Base-by-base conservation (phyloP, 1,139 yeast species). In the Arxiozyma bovina region DNA sequence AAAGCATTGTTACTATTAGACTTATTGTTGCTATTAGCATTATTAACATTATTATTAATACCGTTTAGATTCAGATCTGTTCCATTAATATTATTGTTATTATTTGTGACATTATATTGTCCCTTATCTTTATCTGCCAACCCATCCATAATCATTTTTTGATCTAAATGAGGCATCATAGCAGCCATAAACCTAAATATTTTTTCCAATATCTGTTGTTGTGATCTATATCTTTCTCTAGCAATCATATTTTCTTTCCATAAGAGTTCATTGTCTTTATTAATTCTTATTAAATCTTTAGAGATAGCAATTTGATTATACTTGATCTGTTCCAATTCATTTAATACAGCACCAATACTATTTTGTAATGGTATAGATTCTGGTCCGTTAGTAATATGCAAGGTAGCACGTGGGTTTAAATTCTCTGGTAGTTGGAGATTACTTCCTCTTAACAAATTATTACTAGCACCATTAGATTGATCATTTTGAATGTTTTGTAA, bases 161-260 rank as follows among this genome's bases (percentile, higher is more conserved):
- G 78, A 59, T 64, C 67, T 54, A 77, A 76, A 60, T 81, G 84
- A 41, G 70, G 69, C 23, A 96, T 95, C 66, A 90, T 87, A 4
- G 93, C 81, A 1, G 96, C 95, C 62, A 93, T 74, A 63, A 93
- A 91, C 61, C 94, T 81, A 65, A 94, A 73, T 49, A 93, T 93
- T 63, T 88, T 86, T 62, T 90, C 96, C 58, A 93, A 75, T 25
- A 96, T 89, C 60, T 87, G 91, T 42, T 91, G 83, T 67, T 93
- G 99, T 46, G 85, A 78, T 60, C 85, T 82, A 68, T 90, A 88
- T 58, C 94, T 80, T 67, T 93, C 97, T 54, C 97, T 76, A 4
- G 94, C 85, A 54, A 84, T 74, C 64, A 78, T 83, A 65, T 89
- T 85, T 67, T 93, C 99, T 57, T 84, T 83, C 99, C 99, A 93